Evolutionary conservation across 1,139 yeast genomes (phyloP).

Genomic region (Suhomyces choctaworum): DNA sequence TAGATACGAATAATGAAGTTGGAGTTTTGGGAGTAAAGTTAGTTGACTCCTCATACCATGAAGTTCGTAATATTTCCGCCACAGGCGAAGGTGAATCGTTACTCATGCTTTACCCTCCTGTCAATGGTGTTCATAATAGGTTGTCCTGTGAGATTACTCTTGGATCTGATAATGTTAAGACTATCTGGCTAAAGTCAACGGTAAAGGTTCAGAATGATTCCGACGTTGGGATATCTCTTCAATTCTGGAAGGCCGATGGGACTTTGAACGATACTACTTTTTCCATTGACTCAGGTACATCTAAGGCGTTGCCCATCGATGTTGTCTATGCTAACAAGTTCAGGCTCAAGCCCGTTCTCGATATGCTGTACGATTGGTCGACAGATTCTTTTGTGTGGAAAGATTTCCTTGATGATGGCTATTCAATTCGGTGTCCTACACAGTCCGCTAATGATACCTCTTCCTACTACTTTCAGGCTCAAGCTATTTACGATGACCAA

Average conservation of each 20-base stretch:
- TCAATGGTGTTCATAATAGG: conserved; percentile 67
- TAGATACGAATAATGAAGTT: conserved; percentile 62
- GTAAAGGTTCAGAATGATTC: conserved; percentile 70
- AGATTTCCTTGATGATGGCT: conserved; percentile 51
- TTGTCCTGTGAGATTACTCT: conserved; percentile 69
- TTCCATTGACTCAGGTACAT: conserved; percentile 45
- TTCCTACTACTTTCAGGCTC: conserved; percentile 70
- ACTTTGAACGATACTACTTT: conserved; percentile 30
- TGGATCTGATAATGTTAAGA: conserved; percentile 76
- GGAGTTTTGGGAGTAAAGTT: conserved; percentile 64
- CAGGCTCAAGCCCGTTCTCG: conserved; percentile 59
- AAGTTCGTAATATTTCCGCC: conserved; percentile 59
- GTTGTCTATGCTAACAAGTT: conserved; percentile 60
- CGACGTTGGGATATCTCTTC: conserved; percentile 54
- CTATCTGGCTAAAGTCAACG: conserved; percentile 74
- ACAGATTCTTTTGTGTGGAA: conserved; percentile 64
- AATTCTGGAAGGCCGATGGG: conserved; percentile 23
- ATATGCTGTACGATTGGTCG: conserved; percentile 67
- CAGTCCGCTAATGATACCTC: conserved; percentile 37
- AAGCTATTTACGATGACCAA: conserved; percentile 58
- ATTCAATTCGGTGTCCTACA: conserved; percentile 61
- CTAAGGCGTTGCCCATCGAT: conserved; percentile 71
- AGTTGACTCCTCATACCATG: conserved; percentile 54
- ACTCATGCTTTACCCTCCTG: conserved; percentile 64
- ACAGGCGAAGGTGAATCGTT: conserved; percentile 84